Conservation (phyloP, 352 stramenopile genomes). For the Phytophthora citricola region DNA sequence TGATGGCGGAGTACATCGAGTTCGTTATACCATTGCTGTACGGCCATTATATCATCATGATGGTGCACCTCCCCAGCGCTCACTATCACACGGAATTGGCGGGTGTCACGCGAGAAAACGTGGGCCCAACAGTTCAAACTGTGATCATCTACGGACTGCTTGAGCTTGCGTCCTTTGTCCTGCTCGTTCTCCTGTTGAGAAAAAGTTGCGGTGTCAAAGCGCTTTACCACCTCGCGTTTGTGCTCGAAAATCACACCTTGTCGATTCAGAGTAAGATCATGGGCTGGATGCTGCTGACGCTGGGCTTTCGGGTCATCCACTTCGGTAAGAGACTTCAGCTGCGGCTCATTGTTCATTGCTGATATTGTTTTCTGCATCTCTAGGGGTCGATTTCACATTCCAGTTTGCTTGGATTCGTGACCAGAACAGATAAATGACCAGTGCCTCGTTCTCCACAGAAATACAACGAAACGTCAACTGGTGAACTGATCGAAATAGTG, state of each 20-base stretch:
- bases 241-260: constrained; percentile 39
- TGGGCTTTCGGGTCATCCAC: constrained; percentile 32
- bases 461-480: neutral
- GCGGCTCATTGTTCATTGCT: neutral
- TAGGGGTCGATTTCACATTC: constrained; percentile 34
- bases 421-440: constrained; percentile 3
- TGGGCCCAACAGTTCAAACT: constrained; percentile 18
- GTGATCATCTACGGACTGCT: constrained; percentile 36
- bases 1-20: constrained; percentile 48
- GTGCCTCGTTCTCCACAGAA: neutral
- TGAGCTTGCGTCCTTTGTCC: constrained; percentile 34
- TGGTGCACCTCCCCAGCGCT: constrained; percentile 36
- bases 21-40: constrained; percentile 49
- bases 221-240: constrained; percentile 45
- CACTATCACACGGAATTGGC: constrained; percentile 43
- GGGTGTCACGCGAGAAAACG: constrained; percentile 11
- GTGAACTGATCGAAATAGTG: too few species aligned
- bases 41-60: constrained; percentile 29
- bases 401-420: constrained; percentile 30
- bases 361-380: neutral
- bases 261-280: constrained; percentile 44
- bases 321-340: constrained; percentile 27
- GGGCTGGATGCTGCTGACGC: constrained; percentile 37
- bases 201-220: constrained; percentile 23
- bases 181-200: constrained; percentile 23